These are phyloP conservation scores for Xylaria sp. DNA, from an alignment of 2,329 filamentous ascomycete genomes.

Conservation along the genomic window DNA sequence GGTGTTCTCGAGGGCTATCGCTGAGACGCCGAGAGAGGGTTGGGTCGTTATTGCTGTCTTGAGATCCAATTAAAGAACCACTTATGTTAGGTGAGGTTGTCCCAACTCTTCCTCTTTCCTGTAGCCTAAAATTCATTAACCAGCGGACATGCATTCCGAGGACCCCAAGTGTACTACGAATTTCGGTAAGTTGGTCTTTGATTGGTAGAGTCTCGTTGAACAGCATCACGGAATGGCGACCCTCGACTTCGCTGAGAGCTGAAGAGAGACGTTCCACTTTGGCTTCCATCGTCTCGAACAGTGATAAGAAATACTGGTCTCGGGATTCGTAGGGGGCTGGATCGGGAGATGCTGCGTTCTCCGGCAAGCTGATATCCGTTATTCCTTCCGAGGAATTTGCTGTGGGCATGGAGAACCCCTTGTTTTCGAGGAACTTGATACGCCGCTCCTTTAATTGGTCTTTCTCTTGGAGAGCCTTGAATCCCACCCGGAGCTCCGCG, in stretches of 20 bases:
- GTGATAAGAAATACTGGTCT: slow-evolving; percentile 57
- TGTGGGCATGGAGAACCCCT: slow-evolving; percentile 46
- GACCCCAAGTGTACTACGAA: slow-evolving; percentile 67
- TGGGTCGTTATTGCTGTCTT: slow-evolving; percentile 43
- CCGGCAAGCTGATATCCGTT: slow-evolving; percentile 44
- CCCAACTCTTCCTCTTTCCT: slow-evolving; percentile 55
- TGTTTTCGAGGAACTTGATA: slow-evolving; percentile 57
- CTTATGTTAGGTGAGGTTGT: slow-evolving; percentile 41
- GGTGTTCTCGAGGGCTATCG: slow-evolving; percentile 48
- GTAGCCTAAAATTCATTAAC: slow-evolving; percentile 65
- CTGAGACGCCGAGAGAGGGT: slow-evolving; percentile 47
- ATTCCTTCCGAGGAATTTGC: slow-evolving; percentile 42
- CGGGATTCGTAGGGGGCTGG: slow-evolving; percentile 53
- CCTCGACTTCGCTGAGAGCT: slow-evolving; percentile 67
- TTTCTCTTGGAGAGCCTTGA: slow-evolving; percentile 56
- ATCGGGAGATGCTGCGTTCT: slow-evolving; percentile 42
- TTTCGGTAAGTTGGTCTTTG: slow-evolving; percentile 71
- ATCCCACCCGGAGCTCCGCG: slow-evolving; percentile 61
- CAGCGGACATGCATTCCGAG: slow-evolving; percentile 70
- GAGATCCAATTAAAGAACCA: slow-evolving; percentile 42
- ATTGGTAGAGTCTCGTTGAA: slow-evolving; percentile 71
- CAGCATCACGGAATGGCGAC: slow-evolving; percentile 69
- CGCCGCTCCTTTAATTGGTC: slow-evolving; percentile 55
- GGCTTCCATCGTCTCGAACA: slow-evolving; percentile 64
- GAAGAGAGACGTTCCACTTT: slow-evolving; percentile 68